phyloP scores from a whole-genome alignment of 1,284 basidiomycete genomes.

The Moesziomyces sp. region DNA sequence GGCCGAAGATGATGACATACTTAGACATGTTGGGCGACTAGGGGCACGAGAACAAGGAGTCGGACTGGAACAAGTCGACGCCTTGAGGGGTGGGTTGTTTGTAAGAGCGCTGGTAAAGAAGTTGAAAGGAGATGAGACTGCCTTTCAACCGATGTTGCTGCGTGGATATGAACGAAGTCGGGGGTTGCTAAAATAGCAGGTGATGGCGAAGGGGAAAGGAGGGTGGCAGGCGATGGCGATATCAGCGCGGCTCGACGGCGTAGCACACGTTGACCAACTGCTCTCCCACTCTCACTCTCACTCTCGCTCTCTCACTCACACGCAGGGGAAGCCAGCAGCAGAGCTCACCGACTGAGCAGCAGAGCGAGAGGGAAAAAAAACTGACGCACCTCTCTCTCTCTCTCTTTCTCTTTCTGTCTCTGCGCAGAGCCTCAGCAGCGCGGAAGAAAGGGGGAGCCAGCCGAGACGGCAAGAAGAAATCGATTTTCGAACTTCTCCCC shows the following conservation, averaged over 20 bases:
- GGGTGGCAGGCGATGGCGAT: slow-evolving; percentile 20
- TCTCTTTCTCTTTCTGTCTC: too few species aligned
- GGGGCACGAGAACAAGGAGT: slow-evolving; percentile 43
- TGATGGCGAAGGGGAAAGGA: slow-evolving; percentile 35
- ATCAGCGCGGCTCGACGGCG: slow-evolving; percentile 8
- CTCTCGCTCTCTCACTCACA: slow-evolving; percentile 1
- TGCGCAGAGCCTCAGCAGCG: too few species aligned
- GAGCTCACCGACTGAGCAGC: background rate
- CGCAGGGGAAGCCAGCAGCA: background rate
- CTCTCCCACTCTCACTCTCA: background rate
- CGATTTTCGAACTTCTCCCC: too few species aligned
- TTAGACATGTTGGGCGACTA: slow-evolving; percentile 57
- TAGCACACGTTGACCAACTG: slow-evolving; percentile 1
- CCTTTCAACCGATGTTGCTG: slow-evolving; percentile 34
- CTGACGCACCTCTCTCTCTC: too few species aligned
- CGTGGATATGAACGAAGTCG: slow-evolving; percentile 1
- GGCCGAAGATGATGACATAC: slow-evolving; percentile 32
- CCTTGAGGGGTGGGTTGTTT: slow-evolving; percentile 33
- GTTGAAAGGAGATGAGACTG: slow-evolving; percentile 38
- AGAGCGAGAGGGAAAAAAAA: background rate
- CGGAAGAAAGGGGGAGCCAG: too few species aligned
- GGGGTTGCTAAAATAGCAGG: slow-evolving; percentile 42
- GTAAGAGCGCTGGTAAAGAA: slow-evolving; percentile 29
- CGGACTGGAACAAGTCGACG: slow-evolving; percentile 54
- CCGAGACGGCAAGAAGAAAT: too few species aligned